These are phyloP conservation scores for Akanthomyces dipterigenus DNA, from an alignment of 2,329 filamentous ascomycete genomes.

Conservation along the genomic window DNA sequence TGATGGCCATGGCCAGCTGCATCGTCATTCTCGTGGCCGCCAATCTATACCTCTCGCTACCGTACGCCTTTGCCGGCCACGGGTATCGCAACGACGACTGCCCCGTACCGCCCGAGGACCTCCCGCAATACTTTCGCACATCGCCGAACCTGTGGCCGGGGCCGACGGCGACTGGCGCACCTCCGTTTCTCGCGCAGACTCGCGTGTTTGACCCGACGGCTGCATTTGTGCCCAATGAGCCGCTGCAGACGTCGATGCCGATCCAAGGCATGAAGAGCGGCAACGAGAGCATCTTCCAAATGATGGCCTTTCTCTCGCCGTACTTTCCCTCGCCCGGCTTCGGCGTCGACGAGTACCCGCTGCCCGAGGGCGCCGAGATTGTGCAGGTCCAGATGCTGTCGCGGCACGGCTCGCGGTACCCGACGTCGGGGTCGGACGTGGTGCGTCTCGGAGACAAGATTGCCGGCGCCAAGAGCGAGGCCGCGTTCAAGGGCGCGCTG, in stretches of 20 bases:
- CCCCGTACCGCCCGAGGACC: slow-evolving; percentile 29
- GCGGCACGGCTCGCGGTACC: slow-evolving; percentile 68
- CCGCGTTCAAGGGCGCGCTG: slow-evolving; percentile 52
- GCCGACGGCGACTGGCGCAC: slow-evolving; percentile 61
- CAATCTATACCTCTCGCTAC: slow-evolving; percentile 31
- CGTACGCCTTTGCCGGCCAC: slow-evolving; percentile 20
- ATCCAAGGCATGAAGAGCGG: slow-evolving; percentile 51
- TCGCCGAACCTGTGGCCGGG: slow-evolving; percentile 54
- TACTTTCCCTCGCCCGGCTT: slow-evolving; percentile 69
- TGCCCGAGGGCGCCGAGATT: slow-evolving; percentile 61
- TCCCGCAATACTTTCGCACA: slow-evolving; percentile 60
- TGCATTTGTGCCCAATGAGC: slow-evolving; percentile 60
- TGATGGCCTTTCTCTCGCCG: slow-evolving; percentile 60
- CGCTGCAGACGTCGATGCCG: slow-evolving; percentile 64
- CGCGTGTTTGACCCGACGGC: slow-evolving; percentile 59
- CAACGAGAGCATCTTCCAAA: slow-evolving; percentile 61
- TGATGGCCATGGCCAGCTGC: slow-evolving; percentile 25
- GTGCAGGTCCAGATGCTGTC: slow-evolving; percentile 66
- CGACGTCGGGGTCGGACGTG: slow-evolving; percentile 53
- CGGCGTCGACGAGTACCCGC: slow-evolving; percentile 63
- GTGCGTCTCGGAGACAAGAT: slow-evolving; percentile 50
- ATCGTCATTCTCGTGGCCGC: slow-evolving; percentile 31
- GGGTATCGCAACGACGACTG: slow-evolving; percentile 15
- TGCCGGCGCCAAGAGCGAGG: slow-evolving; percentile 43
- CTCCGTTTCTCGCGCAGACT: slow-evolving; percentile 66